phyloP scores from a whole-genome alignment of 305 asterid species.

The Fraxinus sp. region DNA sequence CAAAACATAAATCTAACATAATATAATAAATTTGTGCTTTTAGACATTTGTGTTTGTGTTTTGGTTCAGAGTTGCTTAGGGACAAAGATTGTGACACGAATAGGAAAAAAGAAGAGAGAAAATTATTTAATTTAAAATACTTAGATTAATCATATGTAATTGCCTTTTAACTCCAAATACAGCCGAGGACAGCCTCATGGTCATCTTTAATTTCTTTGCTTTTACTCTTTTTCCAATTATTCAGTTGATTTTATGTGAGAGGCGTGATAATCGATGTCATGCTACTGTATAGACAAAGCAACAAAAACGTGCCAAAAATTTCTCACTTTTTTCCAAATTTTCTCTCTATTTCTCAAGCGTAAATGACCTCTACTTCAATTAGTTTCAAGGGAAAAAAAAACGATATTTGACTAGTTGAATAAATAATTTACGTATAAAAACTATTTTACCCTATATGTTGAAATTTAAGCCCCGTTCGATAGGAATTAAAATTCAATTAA shows the following conservation, averaged over 20 bases:
- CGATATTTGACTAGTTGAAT: no score
- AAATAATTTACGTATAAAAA: no score
- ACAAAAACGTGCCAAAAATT: neutral
- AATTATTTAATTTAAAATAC: neutral
- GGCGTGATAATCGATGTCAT: neutral
- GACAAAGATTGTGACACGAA: neutral
- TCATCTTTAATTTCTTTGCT: neutral
- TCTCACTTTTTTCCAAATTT: neutral
- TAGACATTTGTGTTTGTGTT: neutral
- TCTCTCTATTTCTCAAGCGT: neutral
- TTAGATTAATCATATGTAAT: conserved; percentile 24
- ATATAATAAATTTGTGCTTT: no score
- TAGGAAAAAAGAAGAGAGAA: neutral
- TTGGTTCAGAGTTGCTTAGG: neutral
- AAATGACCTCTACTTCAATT: neutral
- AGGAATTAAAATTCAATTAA: no score
- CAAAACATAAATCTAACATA: no score
- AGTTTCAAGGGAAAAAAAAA: neutral
- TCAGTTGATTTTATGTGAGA: neutral
- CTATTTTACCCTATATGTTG: no score
- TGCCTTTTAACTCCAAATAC: conserved; percentile 19
- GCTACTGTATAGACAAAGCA: no score
- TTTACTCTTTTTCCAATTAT: conserved; percentile 17
- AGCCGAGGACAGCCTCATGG: conserved; percentile 17
- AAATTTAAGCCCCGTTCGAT: no score